Evolutionary conservation across 1,139 yeast genomes (phyloP).

Genomic region (Saccharomyces hybrid): DNA sequence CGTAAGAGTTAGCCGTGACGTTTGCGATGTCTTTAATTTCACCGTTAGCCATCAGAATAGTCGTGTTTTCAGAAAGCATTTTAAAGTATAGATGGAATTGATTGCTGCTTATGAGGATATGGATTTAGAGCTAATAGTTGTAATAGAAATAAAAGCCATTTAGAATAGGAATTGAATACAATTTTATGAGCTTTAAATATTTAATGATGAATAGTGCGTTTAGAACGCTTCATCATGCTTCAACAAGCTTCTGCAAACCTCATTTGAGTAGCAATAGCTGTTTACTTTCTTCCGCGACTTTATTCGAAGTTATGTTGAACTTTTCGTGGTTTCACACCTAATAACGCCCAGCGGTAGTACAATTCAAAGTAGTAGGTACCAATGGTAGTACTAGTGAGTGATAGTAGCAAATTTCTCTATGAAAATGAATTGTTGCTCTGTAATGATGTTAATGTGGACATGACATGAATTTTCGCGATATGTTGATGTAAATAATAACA

Average conservation of each 20-base stretch:
- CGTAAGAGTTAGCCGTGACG: slow-evolving; percentile 33
- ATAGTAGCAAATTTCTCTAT: background rate
- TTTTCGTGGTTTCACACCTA: background rate
- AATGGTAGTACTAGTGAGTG: background rate
- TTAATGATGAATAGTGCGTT: background rate
- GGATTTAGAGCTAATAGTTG: background rate
- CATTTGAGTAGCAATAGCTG: background rate
- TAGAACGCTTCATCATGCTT: background rate
- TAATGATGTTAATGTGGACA: background rate
- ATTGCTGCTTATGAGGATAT: background rate
- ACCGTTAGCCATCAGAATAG: slow-evolving; percentile 39
- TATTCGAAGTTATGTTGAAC: background rate
- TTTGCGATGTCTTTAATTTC: slow-evolving; percentile 31
- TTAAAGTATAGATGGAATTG: background rate
- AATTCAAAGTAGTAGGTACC: background rate
- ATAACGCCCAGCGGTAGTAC: background rate
- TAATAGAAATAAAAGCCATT: background rate
- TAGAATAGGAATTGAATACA: background rate
- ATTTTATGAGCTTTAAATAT: background rate
- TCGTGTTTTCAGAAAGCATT: slow-evolving; percentile 33
- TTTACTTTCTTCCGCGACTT: background rate
- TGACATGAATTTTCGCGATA: background rate
- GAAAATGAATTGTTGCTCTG: background rate
- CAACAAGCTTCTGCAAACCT: background rate
- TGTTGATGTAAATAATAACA: background rate